Evolutionary conservation across 768 basidiomycete genomes (phyloP), one percentile per base, ranked within the genome.

Genomic region (Kwoniella europaea): DNA sequence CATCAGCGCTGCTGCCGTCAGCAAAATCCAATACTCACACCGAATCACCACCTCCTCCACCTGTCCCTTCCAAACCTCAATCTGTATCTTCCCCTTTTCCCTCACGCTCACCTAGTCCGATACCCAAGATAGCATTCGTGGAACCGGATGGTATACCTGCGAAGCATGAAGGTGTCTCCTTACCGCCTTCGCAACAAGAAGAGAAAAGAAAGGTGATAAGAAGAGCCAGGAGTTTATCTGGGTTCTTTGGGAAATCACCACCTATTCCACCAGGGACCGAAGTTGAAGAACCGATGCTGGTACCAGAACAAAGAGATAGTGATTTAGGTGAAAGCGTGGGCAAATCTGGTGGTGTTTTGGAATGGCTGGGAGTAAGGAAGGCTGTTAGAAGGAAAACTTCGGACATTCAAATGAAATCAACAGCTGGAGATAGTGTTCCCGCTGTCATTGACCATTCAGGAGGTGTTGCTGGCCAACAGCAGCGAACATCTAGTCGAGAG

Each of bases 41-140:
- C 15, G 71, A 65, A 29, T 61, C 59, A 22, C 63, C 56, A 22
- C 43, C 62, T 16, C 66, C 74, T 27, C 75, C 74, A 16, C 73
- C 74, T 18, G 54, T 76, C 18, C 76, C 76, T 0, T 53, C 71
- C 4, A 78, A 75, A 65, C 22, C 59, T n/a, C 74, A 74, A 62
- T 75, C 76, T 7, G 80, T 81, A 7, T 79, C 78, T 22, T 79
- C 80, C 18, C 80, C 80, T 0, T 68, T 78, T 24, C 79, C 78
- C 15, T 74, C 75, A 2, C 63, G 78, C 6, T 68, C 75, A 13
- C 24, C 24, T 18, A 81, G 80, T 70, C 80, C 80, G 1, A 58
- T 67, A 18, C 75, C 73, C 5, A 71, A 65, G 18, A 76, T 81
- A 35, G 71, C 75, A 1, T 81, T 81, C 61, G 76, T 68, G 1